Percentiles rank a stretch among this genome's conserved stretches.
phyloP scores from a whole-genome alignment of 495 filamentous ascomycete species.

The Rhypophila decipiens region DNA sequence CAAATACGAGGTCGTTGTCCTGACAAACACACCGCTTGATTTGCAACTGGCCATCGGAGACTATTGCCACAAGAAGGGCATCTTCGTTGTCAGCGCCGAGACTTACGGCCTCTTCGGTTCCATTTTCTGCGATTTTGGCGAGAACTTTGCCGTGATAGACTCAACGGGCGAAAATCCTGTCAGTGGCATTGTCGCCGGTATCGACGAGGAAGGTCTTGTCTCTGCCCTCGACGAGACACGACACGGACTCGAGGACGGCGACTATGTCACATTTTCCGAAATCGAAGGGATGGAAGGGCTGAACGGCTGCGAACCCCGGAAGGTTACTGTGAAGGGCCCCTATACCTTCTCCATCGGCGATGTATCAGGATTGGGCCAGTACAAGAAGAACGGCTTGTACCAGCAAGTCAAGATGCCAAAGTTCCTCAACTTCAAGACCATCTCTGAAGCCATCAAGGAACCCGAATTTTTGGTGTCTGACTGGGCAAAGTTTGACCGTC shows the following conservation, averaged over 20 bases:
- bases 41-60: slow-evolving; percentile 79
- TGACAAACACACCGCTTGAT: slow-evolving; percentile 74
- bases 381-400: slow-evolving; percentile 81
- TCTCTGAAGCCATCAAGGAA: slow-evolving; percentile 68
- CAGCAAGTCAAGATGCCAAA: slow-evolving; percentile 98
- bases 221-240: slow-evolving; percentile 93
- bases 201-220: slow-evolving; percentile 83
- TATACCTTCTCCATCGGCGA: slow-evolving; percentile 98
- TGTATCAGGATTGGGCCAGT: slow-evolving; percentile 77
- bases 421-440: slow-evolving; percentile 78
- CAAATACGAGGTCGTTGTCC: slow-evolving; percentile 84
- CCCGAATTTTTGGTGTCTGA: slow-evolving; percentile 90
- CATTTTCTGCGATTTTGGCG: slow-evolving; percentile 96
- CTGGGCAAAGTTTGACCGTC: slow-evolving; percentile 94
- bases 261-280: slow-evolving; percentile 92
- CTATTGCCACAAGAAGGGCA: slow-evolving; percentile 87
- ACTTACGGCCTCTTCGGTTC: slow-evolving; percentile 91
- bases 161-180: slow-evolving; percentile 82
- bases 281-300: slow-evolving; percentile 87
- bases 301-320: slow-evolving; percentile 74
- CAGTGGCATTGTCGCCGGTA: slow-evolving; percentile 84
- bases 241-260: slow-evolving; percentile 93
- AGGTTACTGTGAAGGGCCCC: slow-evolving; percentile 89
- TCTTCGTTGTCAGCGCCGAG: slow-evolving; percentile 80
- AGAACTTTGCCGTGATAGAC: slow-evolving; percentile 85